Evolutionary conservation across 116 monocot genomes (phyloP).

Genomic region (Iris pallida): DNA sequence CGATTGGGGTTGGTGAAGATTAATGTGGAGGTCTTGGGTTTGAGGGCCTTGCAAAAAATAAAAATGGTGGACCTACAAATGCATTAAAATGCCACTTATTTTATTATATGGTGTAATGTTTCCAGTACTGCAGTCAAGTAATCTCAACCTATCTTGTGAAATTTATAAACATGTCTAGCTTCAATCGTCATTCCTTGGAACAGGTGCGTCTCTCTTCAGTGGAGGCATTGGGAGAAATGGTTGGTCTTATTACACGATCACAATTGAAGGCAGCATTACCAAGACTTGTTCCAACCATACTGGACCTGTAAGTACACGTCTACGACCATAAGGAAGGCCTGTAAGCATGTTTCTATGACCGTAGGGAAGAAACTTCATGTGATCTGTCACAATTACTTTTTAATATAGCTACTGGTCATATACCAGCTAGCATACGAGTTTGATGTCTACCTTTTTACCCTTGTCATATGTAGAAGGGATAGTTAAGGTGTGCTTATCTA

Average conservation of each 20-base stretch:
- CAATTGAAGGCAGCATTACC: conserved; percentile 89
- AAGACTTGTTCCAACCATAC: conserved; percentile 66
- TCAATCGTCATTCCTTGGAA: conserved; percentile 2
- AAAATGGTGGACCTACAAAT: too few relatives aligned
- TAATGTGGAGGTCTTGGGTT: too few relatives aligned
- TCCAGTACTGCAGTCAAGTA: too few relatives aligned
- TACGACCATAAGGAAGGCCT: not conserved
- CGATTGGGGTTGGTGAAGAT: too few relatives aligned
- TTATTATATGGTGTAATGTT: too few relatives aligned
- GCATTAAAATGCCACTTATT: too few relatives aligned
- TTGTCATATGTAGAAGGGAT: too few relatives aligned
- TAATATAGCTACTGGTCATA: too few relatives aligned
- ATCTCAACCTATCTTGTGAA: too few relatives aligned
- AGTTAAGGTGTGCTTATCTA: too few relatives aligned
- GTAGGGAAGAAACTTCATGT: not conserved
- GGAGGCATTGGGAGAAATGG: conserved; percentile 95
- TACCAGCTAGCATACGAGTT: not conserved
- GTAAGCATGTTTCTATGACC: conserved; percentile 2
- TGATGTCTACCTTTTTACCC: too few relatives aligned
- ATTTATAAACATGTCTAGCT: not conserved
- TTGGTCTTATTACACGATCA: conserved; percentile 77
- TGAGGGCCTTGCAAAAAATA: too few relatives aligned
- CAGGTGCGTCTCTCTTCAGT: conserved; percentile 79
- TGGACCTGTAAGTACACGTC: conserved; percentile 61
- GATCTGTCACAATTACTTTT: not conserved